A percentile compares a stretch with the other conserved stretches of the same genome.
Evolutionary conservation across 2,329 filamentous ascomycete species (phyloP).

Genomic region (Exophiala aquamarina): DNA sequence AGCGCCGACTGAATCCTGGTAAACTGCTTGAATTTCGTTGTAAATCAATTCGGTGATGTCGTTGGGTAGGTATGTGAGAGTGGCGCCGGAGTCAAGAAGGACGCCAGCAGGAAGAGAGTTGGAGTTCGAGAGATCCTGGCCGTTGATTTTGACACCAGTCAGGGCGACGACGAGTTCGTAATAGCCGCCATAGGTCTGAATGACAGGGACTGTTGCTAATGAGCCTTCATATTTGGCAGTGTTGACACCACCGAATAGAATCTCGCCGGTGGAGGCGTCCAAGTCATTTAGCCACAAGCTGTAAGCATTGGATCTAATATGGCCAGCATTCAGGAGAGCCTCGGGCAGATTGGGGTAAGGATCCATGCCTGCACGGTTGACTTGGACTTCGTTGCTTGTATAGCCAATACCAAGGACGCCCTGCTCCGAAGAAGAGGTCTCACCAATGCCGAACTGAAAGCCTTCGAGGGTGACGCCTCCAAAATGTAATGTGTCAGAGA

Average conservation of each 20-base stretch:
- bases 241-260: conserved; percentile 76
- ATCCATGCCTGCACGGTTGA: conserved; percentile 48
- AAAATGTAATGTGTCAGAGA: conserved; percentile 63
- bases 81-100: conserved; percentile 70
- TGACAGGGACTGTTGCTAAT: conserved; percentile 67
- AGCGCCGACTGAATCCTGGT: conserved; percentile 51
- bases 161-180: conserved; percentile 69
- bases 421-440: conserved; percentile 57
- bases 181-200: conserved; percentile 52
- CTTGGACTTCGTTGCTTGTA: conserved; percentile 71
- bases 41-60: conserved; percentile 52
- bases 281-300: conserved; percentile 76
- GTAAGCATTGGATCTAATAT: conserved; percentile 67
- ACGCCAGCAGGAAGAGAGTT: conserved; percentile 53
- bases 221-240: conserved; percentile 62
- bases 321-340: conserved; percentile 59
- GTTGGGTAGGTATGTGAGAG: conserved; percentile 66
- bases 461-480: conserved; percentile 49
- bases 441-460: conserved; percentile 62
- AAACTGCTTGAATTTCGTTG: conserved; percentile 59
- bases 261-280: conserved; percentile 62
- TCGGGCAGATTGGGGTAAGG: conserved; percentile 70
- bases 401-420: conserved; percentile 89
- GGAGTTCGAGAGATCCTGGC: conserved; percentile 22
- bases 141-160: conserved; percentile 52